These are phyloP conservation scores for Nothophytophthora sp. DNA, from an alignment of 352 stramenopile genomes.

Conservation along the genomic window DNA sequence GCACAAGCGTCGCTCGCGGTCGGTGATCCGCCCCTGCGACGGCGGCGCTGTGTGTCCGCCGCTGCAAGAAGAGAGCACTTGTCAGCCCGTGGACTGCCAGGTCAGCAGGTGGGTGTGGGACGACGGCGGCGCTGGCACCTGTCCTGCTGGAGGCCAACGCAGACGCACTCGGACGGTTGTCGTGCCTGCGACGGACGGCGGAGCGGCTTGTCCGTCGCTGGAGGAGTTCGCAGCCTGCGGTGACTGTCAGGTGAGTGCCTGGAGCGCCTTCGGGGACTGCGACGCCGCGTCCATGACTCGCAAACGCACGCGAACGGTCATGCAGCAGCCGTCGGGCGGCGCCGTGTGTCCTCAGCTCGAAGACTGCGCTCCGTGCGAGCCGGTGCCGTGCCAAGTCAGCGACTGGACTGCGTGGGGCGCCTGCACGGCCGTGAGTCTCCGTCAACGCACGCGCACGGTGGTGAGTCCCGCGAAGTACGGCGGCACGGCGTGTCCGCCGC, in stretches of 20 bases:
- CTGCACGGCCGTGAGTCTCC: constrained; percentile 35
- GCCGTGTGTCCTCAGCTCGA: constrained; percentile 43
- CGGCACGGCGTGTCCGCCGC: constrained; percentile 37
- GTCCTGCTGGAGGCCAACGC: constrained; percentile 26
- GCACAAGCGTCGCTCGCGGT: constrained; percentile 49
- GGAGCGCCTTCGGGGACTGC: constrained; percentile 40
- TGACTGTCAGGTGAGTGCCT: constrained; percentile 60
- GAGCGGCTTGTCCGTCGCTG: constrained; percentile 25
- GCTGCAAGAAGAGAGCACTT: constrained; percentile 50
- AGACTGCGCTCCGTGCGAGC: constrained; percentile 45
- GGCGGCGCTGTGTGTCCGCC: constrained; percentile 42
- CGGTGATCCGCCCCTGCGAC: constrained; percentile 30
- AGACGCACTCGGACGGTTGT: constrained; percentile 31
- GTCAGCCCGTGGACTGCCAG: constrained; percentile 56
- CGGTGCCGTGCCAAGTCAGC: constrained; percentile 46
- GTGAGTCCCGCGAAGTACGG: constrained; percentile 41
- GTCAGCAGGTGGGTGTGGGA: constrained; percentile 59
- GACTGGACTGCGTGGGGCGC: constrained; percentile 49
- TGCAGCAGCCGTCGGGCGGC: constrained; percentile 44
- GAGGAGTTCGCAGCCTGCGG: constrained; percentile 37
- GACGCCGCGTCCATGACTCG: constrained; percentile 29
- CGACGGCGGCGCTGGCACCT: constrained; percentile 31
- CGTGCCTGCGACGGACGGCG: constrained; percentile 28
- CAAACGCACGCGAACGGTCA: constrained; percentile 48
- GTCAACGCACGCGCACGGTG: constrained; percentile 49